Evolutionary conservation across 2,329 filamentous ascomycete genomes (phyloP).

Genomic region (Pseudogymnoascus sp.): DNA sequence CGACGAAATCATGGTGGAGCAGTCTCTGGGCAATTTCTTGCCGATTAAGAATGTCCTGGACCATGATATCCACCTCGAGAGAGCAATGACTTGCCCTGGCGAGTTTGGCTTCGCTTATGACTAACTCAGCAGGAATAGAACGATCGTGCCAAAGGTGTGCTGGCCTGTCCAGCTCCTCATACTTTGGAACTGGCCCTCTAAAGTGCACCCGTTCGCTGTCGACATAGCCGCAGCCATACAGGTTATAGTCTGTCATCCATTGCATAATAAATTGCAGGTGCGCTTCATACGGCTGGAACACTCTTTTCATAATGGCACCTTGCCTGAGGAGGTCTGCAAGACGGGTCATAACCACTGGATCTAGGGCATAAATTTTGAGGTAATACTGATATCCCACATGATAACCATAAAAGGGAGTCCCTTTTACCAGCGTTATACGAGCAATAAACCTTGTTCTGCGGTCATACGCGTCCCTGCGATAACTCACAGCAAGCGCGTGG

Average conservation of each 20-base stretch:
- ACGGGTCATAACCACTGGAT: slow-evolving; percentile 78
- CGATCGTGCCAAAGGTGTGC: slow-evolving; percentile 72
- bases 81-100: slow-evolving; percentile 80
- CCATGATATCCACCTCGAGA: slow-evolving; percentile 82
- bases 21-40: slow-evolving; percentile 64
- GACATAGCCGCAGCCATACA: slow-evolving; percentile 89
- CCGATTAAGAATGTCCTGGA: slow-evolving; percentile 81
- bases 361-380: slow-evolving; percentile 90
- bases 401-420: slow-evolving; percentile 91
- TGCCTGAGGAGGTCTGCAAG: slow-evolving; percentile 81
- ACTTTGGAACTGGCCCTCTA: slow-evolving; percentile 65
- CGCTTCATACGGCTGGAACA: slow-evolving; percentile 87
- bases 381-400: slow-evolving; percentile 86
- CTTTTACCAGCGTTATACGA: slow-evolving; percentile 85
- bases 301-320: slow-evolving; percentile 74
- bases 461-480: slow-evolving; percentile 66
- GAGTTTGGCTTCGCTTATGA: slow-evolving; percentile 56
- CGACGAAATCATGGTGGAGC: slow-evolving; percentile 81
- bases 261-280: slow-evolving; percentile 89
- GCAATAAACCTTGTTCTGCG: slow-evolving; percentile 70
- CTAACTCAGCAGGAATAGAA: slow-evolving; percentile 52
- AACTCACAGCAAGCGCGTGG: slow-evolving; percentile 78
- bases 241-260: slow-evolving; percentile 97
- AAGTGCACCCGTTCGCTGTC: slow-evolving; percentile 65
- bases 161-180: slow-evolving; percentile 50